Evolutionary conservation across 345 rosid genomes (phyloP).

Genomic region (Draba incana): DNA sequence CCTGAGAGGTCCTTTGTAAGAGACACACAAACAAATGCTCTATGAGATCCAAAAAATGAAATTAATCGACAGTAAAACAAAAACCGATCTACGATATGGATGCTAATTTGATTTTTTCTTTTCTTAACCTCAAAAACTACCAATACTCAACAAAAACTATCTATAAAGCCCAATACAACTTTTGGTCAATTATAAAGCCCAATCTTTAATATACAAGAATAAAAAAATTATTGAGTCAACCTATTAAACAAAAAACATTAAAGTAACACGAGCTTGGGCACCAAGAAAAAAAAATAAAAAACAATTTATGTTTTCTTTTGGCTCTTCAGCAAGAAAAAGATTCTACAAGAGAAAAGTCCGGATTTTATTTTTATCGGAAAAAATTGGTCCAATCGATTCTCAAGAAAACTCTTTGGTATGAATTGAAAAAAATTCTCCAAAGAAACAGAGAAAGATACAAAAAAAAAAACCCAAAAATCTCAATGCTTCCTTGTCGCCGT

Average conservation of each 20-base stretch:
- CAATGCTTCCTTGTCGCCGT: slow-evolving; percentile 52
- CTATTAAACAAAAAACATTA: neutral
- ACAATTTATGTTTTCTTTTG: neutral
- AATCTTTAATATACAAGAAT: neutral
- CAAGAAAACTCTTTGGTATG: neutral
- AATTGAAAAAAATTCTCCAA: neutral
- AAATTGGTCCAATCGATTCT: slow-evolving; percentile 3
- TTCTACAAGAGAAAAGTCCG: neutral
- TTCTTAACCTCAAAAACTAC: too few species aligned
- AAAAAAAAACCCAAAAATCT: too few species aligned
- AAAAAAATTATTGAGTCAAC: neutral
- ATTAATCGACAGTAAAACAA: too few species aligned
- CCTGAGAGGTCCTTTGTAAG: too few species aligned
- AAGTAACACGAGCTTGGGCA: slow-evolving; percentile 20
- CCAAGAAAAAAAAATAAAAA: slow-evolving; percentile 15
- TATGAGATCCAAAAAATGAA: too few species aligned
- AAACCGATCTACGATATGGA: too few species aligned
- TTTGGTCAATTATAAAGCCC: slow-evolving; percentile 8
- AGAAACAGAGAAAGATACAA: neutral
- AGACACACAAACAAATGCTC: too few species aligned
- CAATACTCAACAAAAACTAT: too few species aligned
- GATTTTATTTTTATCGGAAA: neutral
- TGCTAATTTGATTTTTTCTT: too few species aligned
- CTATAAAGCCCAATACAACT: neutral
- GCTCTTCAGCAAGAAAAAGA: slow-evolving; percentile 24